Base-by-base conservation (phyloP, 1,284 basidiomycete genomes). In the Tilletia setariae region DNA sequence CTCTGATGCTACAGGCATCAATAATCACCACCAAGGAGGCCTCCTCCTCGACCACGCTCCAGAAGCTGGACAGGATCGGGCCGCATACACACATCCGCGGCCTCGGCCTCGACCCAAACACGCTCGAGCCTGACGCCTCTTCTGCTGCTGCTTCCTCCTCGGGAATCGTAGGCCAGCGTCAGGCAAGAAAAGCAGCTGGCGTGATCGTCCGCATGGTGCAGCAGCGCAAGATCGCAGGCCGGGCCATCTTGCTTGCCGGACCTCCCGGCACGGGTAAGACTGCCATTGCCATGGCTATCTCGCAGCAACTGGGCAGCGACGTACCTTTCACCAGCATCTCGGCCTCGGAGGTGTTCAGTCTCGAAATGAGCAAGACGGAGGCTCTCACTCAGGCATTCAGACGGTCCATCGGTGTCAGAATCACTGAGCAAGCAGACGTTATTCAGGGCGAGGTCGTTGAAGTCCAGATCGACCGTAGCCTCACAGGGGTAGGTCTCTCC, bases 401-500 rank as follows among this genome's bases (percentile, higher is more conserved):
- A 77, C 86, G 94, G 76, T 93, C 93, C 77, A 98, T 98, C 80
- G 95, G 95, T 42, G 93, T 98, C 0, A 87, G 94, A 64, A 98
- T 98, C 82, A 95, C 93, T 83, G 95, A 98, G 83, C 95, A 98
- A 85, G 92, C 92, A 1, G 95, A 98, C 83, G 88, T 98, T 61
- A 94, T 98, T 72, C 93, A 97, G 83, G 95, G 96, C 69, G 96
- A 98, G 83, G 93, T 98, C 1, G 94, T 98, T 11, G 95, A 99
- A 84, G 94, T 98, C 76, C 94, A 97, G 83, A 95, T 98, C 76
- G 94, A 98, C 86, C 87, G 95, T 61, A 95, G 93, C 84, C 85
- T 98, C 65, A 98, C 95, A 59, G 96, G 96, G 40, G 93, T 94
- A 78, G 79, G 91, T 87, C 63, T 68, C 32, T 65, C 63, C 32